Evolutionary conservation across 1,139 yeast species (phyloP), one percentile per base, ranked within the genome.

Genomic region (Sugiyamaella japonica): DNA sequence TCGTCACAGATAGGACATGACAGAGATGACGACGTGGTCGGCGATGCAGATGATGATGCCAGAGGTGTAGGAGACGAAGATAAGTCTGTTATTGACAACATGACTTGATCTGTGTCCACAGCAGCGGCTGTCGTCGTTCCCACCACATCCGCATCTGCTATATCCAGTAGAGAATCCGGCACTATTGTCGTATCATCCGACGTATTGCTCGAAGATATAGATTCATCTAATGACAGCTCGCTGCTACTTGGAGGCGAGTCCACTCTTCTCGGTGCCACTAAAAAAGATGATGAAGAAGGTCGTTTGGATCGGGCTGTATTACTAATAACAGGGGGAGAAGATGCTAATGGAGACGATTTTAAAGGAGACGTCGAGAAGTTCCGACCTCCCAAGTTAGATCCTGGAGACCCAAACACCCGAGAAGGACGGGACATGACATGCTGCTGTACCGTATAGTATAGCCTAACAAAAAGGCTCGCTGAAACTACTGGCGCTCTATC

Each of bases 1-100:
- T 83, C 87, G 20, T 74, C 69, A 66, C 96, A 89, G 2, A 88
- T 84, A 0, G 96, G 96, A 64, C 96, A 89, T 41, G 75, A 57
- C 7, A 43, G 47, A 31, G 47, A 31, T 8, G 36, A 16, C 20
- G 45, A 41, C 20, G 47, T 7, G 2, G 36, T 28, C 17, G 38
- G 7, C n/a, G 38, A 40, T 40, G 44, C 28, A 9, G 38, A n/a
- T 15, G 23, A 16, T 7, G 38, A 34, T 34, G 38, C 38, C 8
- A 34, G 38, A 29, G 4, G 9, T 2, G 41, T 9, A 20, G 44
- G 29, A 6, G 34, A 39, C 39, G 39, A 36, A 15, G 42, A 39
- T 39, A 15, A 36, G 16, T 38, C 41, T 16, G 41, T 10, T 38
- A 17, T 16, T 38, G 41, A 16, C n/a, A 17, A n/a, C 3, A 38